A percentile compares a stretch with the other conserved stretches of the same genome.
phyloP scores from a whole-genome alignment of 164 flowering plant species.

The Dillenia suffruticosa region DNA sequence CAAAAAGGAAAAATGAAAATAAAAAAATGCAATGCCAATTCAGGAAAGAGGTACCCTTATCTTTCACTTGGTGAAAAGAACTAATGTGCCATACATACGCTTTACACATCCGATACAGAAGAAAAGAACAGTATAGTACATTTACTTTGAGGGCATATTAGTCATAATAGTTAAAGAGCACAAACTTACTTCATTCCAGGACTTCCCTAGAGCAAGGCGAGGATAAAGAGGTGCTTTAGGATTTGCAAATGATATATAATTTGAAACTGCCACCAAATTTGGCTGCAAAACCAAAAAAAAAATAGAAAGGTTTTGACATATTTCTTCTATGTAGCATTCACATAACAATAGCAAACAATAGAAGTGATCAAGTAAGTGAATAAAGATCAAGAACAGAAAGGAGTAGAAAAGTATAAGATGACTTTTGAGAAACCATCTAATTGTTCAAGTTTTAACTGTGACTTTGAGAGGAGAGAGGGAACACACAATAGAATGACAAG shows the following conservation, averaged over 20 bases:
- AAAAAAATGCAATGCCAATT: neutral
- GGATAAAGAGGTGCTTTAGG: slow-evolving; percentile 23
- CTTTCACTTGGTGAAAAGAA: no score
- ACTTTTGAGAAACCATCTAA: neutral
- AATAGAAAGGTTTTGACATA: neutral
- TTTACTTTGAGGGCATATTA: no score
- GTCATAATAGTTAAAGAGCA: neutral
- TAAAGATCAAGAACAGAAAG: neutral
- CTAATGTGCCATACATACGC: no score
- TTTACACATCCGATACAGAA: no score
- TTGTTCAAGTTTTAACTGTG: neutral
- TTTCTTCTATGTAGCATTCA: no score
- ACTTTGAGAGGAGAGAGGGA: neutral
- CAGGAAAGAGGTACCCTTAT: neutral
- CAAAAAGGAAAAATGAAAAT: neutral
- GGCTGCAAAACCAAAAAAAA: slow-evolving; percentile 8
- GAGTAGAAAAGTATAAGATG: neutral
- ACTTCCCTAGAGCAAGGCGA: slow-evolving; percentile 18
- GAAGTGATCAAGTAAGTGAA: neutral
- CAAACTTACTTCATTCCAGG: slow-evolving; percentile 20
- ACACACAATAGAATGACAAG: neutral
- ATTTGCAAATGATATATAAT: slow-evolving; percentile 6
- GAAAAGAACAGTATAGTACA: no score
- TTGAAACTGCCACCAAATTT: slow-evolving; percentile 12
- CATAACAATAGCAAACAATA: neutral